Evolutionary conservation across 2,329 filamentous ascomycete genomes (phyloP).

Genomic region (Aureobasidium sp.): DNA sequence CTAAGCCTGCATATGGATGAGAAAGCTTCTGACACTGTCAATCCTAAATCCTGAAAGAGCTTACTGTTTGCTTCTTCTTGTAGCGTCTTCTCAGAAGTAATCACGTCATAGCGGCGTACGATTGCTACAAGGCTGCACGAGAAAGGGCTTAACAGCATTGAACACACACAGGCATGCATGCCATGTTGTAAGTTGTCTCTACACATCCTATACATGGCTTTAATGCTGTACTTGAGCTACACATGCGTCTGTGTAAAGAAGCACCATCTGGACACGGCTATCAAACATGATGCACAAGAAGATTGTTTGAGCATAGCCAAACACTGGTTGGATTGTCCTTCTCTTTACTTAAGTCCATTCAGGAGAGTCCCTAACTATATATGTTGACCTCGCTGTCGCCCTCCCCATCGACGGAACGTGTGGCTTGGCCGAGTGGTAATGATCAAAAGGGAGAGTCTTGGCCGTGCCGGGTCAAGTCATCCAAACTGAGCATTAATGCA

Average conservation of each 20-base stretch:
- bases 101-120: background rate
- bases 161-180: no score
- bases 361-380: background rate
- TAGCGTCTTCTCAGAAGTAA: no score
- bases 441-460: background rate
- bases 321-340: background rate
- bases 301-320: background rate
- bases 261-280: background rate
- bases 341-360: background rate
- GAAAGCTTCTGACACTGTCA: background rate
- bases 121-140: background rate
- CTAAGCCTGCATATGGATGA: background rate
- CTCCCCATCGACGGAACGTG: background rate
- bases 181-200: background rate
- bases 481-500: background rate
- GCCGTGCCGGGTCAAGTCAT: background rate
- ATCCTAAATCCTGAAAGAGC: background rate
- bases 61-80: background rate
- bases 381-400: background rate
- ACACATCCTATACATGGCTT: background rate
- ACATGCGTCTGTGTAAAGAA: background rate
- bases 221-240: background rate
- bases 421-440: conserved; percentile 1
- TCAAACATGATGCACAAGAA: background rate
- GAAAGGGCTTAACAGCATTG: background rate